Base-by-base conservation (phyloP, 2,329 filamentous ascomycete genomes). In the Fusarium pseudograminearum region DNA sequence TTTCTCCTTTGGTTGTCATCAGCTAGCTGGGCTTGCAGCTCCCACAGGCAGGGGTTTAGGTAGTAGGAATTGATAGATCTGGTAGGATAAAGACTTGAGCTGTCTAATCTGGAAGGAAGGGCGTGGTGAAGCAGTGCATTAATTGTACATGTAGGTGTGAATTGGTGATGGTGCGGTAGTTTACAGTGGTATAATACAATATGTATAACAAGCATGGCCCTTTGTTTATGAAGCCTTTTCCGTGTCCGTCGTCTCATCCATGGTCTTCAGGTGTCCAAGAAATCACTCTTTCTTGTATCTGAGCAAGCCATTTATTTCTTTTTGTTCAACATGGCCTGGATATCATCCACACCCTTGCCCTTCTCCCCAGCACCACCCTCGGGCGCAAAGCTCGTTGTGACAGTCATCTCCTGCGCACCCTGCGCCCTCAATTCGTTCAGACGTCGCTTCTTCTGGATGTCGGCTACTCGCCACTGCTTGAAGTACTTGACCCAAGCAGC, bases 401-500 rank as follows among this genome's bases (percentile, higher is more conserved):
- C 80, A 16, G 80, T 79, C 78, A 93, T 85, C 79, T 87, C 85
- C 69, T 86, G 83, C 15, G 91, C 93, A 68, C 92, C 91, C 78
- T 95, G 91, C 47, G 85, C 86, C 77, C 91, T 86, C 74, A 97
- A 87, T 77, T 89, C 88, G 74, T 91, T 90, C 70, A 97, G 83
- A 26, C 93, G 91, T 81, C 90, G 85, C 76, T 92, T 91, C 81
- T 95, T 93, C 74, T 97, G 92, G 76, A 92, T 87, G 74, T 99
- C 96, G 82, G 97, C 95, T 36, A 98, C 93, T 75, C 96, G 87
- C 82, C 94, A 92, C 81, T 98, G 94, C 85, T 98, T 98, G 83
- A 99, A 99, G 81, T 99, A 98, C 81, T 94, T 93, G 65, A 98
- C 96, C 96, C 96, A 99, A 78, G 94, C 94, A 62, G 85, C 87